A percentile compares a stretch with the other conserved stretches of the same genome.
Evolutionary conservation across 1,284 basidiomycete species (phyloP).

Genomic region (Dichomitus squalens): DNA sequence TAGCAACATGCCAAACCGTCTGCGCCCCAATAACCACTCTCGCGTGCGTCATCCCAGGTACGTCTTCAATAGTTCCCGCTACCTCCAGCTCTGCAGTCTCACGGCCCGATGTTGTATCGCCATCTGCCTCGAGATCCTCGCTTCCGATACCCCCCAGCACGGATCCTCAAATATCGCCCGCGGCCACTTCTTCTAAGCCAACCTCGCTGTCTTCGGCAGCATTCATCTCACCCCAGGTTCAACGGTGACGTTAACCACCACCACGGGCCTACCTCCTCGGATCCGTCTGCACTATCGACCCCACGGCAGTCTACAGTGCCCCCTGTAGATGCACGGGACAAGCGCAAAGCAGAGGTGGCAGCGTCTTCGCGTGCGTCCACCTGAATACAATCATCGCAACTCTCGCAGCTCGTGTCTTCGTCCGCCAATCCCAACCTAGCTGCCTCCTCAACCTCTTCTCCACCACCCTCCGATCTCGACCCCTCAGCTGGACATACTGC

Average conservation of each 20-base stretch:
- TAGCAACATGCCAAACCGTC: conserved; percentile 21
- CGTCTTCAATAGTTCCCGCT: conserved; percentile 10
- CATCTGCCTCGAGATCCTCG: conserved; percentile 21
- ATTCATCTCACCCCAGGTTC: conserved; percentile 6
- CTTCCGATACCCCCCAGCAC: conserved; percentile 9
- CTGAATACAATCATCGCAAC: conserved; percentile 12
- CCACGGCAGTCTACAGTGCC: conserved; percentile 28
- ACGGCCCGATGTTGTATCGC: conserved; percentile 13
- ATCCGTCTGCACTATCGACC: conserved; percentile 7
- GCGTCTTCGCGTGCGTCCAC: conserved; percentile 27
- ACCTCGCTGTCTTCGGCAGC: conserved; percentile 7
- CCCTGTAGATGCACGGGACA: conserved; percentile 50
- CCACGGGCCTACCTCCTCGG: conserved; percentile 14
- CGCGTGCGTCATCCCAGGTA: conserved; percentile 21
- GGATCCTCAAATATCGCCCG: conserved; percentile 11
- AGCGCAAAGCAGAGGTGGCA: conserved; percentile 51
- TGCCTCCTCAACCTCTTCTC: neutral
- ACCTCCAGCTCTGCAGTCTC: conserved; percentile 21
- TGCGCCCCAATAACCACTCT: conserved; percentile 17
- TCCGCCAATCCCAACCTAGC: neutral
- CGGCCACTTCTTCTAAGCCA: conserved; percentile 12
- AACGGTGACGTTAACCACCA: conserved; percentile 27
- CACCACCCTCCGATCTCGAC: conserved; percentile 4
- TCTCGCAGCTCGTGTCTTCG: neutral
- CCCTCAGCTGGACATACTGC: neutral